A percentile compares a stretch with the other conserved stretches of the same genome.
Evolutionary conservation across 75 land plant genomes (phyloP).

Genomic region (Chamaecyparis obtusa): DNA sequence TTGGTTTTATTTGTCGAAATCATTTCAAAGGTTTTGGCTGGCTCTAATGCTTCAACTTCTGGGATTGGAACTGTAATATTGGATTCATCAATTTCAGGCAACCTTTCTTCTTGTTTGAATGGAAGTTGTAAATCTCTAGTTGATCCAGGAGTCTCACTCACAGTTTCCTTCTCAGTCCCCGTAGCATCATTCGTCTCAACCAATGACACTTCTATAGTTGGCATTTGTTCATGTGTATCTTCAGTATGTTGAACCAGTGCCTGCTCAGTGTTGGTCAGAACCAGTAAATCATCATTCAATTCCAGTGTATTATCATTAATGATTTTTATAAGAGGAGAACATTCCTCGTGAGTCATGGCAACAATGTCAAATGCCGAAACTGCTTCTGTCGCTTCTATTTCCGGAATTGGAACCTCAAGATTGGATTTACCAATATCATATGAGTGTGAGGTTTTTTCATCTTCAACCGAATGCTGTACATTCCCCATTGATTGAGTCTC

Average conservation of each 20-base stretch:
- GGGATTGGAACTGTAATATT: neutral
- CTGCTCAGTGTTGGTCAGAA: neutral
- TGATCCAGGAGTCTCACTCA: neutral
- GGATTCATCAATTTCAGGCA: neutral
- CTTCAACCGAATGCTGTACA: neutral
- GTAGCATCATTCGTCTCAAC: neutral
- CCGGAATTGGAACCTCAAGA: neutral
- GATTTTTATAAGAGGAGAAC: neutral
- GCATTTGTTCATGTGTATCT: neutral
- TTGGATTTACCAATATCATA: neutral
- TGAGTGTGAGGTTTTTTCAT: neutral
- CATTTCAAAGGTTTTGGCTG: neutral
- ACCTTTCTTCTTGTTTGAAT: neutral
- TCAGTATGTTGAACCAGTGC: neutral
- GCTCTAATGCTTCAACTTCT: neutral
- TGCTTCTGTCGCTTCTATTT: neutral
- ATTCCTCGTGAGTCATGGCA: neutral
- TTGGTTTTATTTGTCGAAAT: neutral
- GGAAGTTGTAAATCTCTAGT: neutral
- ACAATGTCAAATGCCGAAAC: neutral
- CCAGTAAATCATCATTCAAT: neutral
- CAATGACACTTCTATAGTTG: neutral
- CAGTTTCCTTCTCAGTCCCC: neutral
- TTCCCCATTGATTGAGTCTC: neutral
- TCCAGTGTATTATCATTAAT: neutral